These are phyloP conservation scores for Acacia pycnantha DNA, from an alignment of 331 rosid genomes.

Conservation along the genomic window DNA sequence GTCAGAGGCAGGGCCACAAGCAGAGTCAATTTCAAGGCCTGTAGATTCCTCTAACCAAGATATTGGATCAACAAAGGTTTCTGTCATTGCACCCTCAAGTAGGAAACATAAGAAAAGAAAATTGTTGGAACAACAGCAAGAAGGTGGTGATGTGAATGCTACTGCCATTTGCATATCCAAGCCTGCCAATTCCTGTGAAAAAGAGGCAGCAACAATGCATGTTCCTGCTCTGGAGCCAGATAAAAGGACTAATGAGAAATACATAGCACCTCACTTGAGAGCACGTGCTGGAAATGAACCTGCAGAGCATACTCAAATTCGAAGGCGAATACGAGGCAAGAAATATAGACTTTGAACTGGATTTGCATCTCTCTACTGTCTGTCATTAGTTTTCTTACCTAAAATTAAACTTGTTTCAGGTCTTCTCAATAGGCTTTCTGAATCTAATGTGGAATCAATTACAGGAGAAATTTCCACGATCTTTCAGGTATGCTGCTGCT, in stretches of 20 bases:
- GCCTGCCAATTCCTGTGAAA: conserved; percentile 26
- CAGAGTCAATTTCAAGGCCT: conserved; percentile 22
- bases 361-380: background rate
- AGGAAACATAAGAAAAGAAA: conserved; percentile 55
- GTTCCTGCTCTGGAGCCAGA: conserved; percentile 38
- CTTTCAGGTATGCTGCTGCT: conserved; percentile 46
- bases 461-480: conserved; percentile 68
- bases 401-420: conserved; percentile 47
- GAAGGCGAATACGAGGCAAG: conserved; percentile 68
- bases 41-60: conserved; percentile 30
- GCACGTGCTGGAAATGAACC: conserved; percentile 62
- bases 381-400: background rate
- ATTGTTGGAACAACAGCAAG: conserved; percentile 31
- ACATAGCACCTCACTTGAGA: conserved; percentile 79
- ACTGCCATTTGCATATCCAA: conserved; percentile 6
- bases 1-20: conserved; percentile 32
- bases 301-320: conserved; percentile 68
- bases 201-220: conserved; percentile 29
- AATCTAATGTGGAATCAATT: conserved; percentile 78
- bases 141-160: conserved; percentile 31
- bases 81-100: conserved; percentile 23
- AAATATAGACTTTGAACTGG: conserved; percentile 21
- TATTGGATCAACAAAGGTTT: conserved; percentile 31
- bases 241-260: conserved; percentile 45
- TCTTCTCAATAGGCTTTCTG: conserved; percentile 76